These are phyloP conservation scores for Ophiostoma piceae DNA, from an alignment of 2,329 filamentous ascomycete genomes.

Conservation along the genomic window DNA sequence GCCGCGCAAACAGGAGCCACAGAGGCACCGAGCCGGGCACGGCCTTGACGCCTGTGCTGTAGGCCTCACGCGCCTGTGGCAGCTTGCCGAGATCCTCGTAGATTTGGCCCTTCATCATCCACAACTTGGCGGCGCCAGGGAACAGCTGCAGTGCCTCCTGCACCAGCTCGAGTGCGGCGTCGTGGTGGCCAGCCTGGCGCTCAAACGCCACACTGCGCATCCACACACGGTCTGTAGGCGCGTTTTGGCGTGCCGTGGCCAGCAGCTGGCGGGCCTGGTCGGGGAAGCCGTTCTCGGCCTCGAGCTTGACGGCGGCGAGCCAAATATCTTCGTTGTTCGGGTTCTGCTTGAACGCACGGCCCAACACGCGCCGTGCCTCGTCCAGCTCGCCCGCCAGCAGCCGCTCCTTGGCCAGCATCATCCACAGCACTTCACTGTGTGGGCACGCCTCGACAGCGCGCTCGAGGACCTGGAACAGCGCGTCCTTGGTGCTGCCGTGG, in stretches of 20 bases:
- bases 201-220: constrained; percentile 95
- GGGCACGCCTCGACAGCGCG: constrained; percentile 93
- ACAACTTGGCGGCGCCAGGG: constrained; percentile 79
- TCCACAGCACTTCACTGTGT: constrained; percentile 85
- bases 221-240: constrained; percentile 93
- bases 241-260: constrained; percentile 75
- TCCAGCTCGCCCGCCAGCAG: constrained; percentile 85
- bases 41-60: constrained; percentile 78
- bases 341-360: constrained; percentile 87
- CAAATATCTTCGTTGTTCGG: constrained; percentile 98
- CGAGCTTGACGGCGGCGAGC: constrained; percentile 91
- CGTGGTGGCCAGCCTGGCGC: constrained; percentile 58
- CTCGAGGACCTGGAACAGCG: constrained; percentile 78
- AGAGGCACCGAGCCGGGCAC: constrained; percentile 78
- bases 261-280: constrained; percentile 79
- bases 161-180: constrained; percentile 78
- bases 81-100: constrained; percentile 79
- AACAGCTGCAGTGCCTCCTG: constrained; percentile 83
- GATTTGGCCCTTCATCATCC: constrained; percentile 98
- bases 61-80: constrained; percentile 83
- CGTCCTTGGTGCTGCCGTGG: constrained; percentile 63
- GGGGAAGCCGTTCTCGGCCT: constrained; percentile 79
- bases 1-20: constrained; percentile 80
- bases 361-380: constrained; percentile 78
- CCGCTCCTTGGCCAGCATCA: constrained; percentile 92